Percentiles rank a stretch among this genome's conserved stretches.
Conservation (phyloP, 345 rosid genomes). For the Brassica juncea region DNA sequence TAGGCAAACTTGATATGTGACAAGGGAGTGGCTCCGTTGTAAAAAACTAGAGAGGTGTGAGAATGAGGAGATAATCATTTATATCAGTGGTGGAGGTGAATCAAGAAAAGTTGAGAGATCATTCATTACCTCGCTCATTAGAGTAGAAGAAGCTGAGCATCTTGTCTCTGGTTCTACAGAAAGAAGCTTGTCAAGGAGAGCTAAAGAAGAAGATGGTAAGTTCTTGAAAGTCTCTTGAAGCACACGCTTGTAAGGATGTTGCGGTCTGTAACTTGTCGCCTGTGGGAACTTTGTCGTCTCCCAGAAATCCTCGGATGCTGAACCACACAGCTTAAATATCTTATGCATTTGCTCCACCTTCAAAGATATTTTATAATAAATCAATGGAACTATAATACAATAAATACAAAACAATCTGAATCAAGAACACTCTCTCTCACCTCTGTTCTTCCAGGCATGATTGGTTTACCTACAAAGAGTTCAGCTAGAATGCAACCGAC, state of each 20-base stretch:
- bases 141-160: conserved; percentile 64
- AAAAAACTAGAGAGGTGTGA: conserved; percentile 52
- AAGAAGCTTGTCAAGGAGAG: conserved; percentile 64
- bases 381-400: neutral
- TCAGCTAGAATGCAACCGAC: conserved; percentile 91
- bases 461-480: conserved; percentile 81
- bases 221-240: conserved; percentile 57
- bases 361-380: neutral
- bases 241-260: conserved; percentile 60
- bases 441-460: conserved; percentile 98
- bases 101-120: neutral
- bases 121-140: conserved; percentile 54
- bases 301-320: conserved; percentile 86
- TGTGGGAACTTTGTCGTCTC: conserved; percentile 59
- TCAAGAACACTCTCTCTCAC: conserved; percentile 34
- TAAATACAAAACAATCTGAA: neutral
- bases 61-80: neutral
- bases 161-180: conserved; percentile 68
- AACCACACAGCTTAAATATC: conserved; percentile 93
- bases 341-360: conserved; percentile 99
- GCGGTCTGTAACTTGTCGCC: conserved; percentile 82
- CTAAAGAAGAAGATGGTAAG: conserved; percentile 56
- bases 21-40: conserved; percentile 63
- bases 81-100: neutral
- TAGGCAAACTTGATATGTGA: conserved; percentile 68